These are phyloP conservation scores for Senna siamea DNA, from an alignment of 306 rosid genomes.

Conservation along the genomic window DNA sequence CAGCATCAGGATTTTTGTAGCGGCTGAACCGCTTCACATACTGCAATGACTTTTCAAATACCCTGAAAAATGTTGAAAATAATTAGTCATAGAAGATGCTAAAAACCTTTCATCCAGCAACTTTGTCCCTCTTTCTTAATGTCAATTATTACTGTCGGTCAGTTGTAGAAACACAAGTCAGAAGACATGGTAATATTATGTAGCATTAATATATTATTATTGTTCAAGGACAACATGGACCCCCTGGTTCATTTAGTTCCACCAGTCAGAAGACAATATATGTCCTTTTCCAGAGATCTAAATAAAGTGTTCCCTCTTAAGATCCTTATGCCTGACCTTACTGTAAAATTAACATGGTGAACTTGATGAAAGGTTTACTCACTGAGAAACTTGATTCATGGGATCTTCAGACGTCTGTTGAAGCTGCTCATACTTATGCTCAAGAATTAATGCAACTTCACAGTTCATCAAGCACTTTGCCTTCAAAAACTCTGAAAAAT, in stretches of 20 bases:
- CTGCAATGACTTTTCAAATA: slow-evolving; percentile 94
- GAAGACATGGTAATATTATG: not conserved
- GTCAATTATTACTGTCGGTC: slow-evolving; percentile 23
- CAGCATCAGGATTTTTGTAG: slow-evolving; percentile 95
- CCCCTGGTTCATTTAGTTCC: not conserved
- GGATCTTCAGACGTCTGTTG: slow-evolving; percentile 94
- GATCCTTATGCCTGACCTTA: slow-evolving; percentile 10
- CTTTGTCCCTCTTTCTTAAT: slow-evolving; percentile 14
- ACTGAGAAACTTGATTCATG: slow-evolving; percentile 90
- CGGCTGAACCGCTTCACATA: slow-evolving; percentile 98
- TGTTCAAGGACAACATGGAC: not conserved
- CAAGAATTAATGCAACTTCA: slow-evolving; percentile 93
- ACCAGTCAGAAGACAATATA: slow-evolving; percentile 21
- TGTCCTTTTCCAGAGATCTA: not conserved
- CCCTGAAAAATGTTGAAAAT: slow-evolving; percentile 50
- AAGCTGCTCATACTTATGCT: slow-evolving; percentile 95
- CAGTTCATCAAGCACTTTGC: slow-evolving; percentile 98
- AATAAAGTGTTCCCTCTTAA: not conserved
- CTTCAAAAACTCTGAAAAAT: slow-evolving; percentile 76
- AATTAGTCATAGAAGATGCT: slow-evolving; percentile 9
- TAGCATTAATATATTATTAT: not conserved
- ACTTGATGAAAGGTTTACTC: slow-evolving; percentile 40
- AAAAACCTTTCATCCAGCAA: not conserved
- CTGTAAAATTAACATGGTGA: not conserved
- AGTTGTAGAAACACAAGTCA: slow-evolving; percentile 6